Evolutionary conservation across 2,329 filamentous ascomycete genomes (phyloP).

Genomic region (Escovopsis sp.): DNA sequence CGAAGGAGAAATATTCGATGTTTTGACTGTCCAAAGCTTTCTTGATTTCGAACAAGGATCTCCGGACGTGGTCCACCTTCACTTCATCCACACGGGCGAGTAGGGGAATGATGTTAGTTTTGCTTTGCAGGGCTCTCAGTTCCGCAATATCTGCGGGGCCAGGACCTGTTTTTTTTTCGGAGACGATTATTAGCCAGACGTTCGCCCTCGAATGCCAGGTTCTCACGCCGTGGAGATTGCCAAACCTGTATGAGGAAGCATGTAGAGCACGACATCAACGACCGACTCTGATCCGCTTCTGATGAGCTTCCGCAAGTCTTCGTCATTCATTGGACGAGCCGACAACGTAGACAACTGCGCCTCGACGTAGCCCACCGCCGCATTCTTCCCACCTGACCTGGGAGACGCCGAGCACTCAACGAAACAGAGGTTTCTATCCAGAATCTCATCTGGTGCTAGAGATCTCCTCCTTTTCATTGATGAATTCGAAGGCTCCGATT

Average conservation of each 20-base stretch:
- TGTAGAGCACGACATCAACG: constrained; percentile 74
- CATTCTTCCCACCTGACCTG: constrained; percentile 22
- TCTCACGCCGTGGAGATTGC: background rate
- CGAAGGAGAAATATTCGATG: constrained; percentile 55
- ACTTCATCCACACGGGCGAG: constrained; percentile 64
- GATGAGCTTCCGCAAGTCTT: constrained; percentile 61
- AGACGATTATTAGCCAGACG: no score
- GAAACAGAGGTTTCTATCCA: constrained; percentile 89
- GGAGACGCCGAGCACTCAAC: constrained; percentile 65
- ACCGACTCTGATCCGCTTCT: constrained; percentile 71
- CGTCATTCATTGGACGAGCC: constrained; percentile 46
- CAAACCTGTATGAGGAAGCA: constrained; percentile 56
- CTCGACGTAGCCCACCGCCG: constrained; percentile 58
- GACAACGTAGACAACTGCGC: constrained; percentile 18
- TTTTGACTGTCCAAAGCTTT: constrained; percentile 40
- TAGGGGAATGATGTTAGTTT: constrained; percentile 77
- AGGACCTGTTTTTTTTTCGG: constrained; percentile 15
- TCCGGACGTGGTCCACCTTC: constrained; percentile 37
- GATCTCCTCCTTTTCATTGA: constrained; percentile 53
- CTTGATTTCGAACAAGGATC: constrained; percentile 45
- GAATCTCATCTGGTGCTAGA: constrained; percentile 48
- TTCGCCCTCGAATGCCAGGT: background rate
- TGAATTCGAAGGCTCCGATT: constrained; percentile 47
- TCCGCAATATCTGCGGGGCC: constrained; percentile 46
- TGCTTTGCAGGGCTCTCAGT: constrained; percentile 50